These are phyloP conservation scores for Rhizopogon vinicolor DNA, from an alignment of 768 basidiomycete genomes.

Conservation along the genomic window DNA sequence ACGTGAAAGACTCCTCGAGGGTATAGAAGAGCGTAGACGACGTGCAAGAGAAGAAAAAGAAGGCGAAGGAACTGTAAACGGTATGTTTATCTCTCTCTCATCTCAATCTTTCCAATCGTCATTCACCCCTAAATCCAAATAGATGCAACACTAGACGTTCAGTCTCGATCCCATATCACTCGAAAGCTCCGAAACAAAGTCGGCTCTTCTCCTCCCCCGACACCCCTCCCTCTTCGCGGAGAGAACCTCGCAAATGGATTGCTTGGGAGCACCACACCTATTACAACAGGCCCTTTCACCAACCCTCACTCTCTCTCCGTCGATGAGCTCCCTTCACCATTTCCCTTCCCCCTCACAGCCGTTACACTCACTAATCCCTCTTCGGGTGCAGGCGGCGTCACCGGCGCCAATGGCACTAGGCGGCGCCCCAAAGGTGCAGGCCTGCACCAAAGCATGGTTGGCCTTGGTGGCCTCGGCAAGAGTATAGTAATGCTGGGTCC, in stretches of 20 bases:
- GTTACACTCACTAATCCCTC: slow-evolving; percentile 36
- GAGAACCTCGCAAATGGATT: slow-evolving; percentile 33
- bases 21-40: slow-evolving; percentile 77
- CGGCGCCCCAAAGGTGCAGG: slow-evolving; percentile 51
- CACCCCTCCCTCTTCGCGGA: slow-evolving; percentile 46
- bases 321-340: slow-evolving; percentile 83
- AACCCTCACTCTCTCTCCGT: slow-evolving; percentile 85
- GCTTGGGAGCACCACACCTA: slow-evolving; percentile 41
- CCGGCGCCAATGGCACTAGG: slow-evolving; percentile 32
- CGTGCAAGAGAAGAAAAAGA: slow-evolving; percentile 86
- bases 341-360: slow-evolving; percentile 68
- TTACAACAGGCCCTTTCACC: slow-evolving; percentile 64
- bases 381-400: slow-evolving; percentile 30
- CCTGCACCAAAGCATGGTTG: slow-evolving; percentile 49
- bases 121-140: slow-evolving; percentile 4
- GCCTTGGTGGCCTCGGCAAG: slow-evolving; percentile 68
- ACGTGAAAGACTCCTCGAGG: slow-evolving; percentile 73
- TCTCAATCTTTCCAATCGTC: slow-evolving; percentile 3
- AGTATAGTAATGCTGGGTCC: slow-evolving; percentile 52
- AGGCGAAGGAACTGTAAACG: slow-evolving; percentile 75
- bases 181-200: slow-evolving; percentile 82
- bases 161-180: slow-evolving; percentile 76
- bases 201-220: slow-evolving; percentile 74
- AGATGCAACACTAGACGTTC: slow-evolving; percentile 74
- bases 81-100: slow-evolving; percentile 29